These are phyloP conservation scores for Torrubiella hemipterigena DNA, from an alignment of 2,329 filamentous ascomycete genomes.

Conservation along the genomic window DNA sequence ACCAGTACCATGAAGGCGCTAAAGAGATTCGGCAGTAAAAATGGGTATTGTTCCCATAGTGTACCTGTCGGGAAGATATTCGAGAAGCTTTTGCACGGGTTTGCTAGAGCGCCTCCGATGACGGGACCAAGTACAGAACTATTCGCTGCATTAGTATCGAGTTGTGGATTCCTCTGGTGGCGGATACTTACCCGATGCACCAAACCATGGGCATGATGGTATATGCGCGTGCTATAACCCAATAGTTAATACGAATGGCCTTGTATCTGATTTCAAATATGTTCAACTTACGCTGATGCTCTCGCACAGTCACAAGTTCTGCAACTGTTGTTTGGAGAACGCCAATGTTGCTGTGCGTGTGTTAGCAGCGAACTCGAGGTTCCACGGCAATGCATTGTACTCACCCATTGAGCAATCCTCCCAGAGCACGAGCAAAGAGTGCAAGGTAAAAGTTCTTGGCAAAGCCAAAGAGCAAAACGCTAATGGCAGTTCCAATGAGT, in stretches of 20 bases:
- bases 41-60: slow-evolving; percentile 79
- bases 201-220: slow-evolving; percentile 97
- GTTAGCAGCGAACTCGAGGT: slow-evolving; percentile 6
- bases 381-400: slow-evolving; percentile 16
- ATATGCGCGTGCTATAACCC: slow-evolving; percentile 64
- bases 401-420: slow-evolving; percentile 85
- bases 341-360: slow-evolving; percentile 63
- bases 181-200: slow-evolving; percentile 65
- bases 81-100: slow-evolving; percentile 76
- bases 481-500: slow-evolving; percentile 81
- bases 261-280: not conserved
- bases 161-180: not conserved
- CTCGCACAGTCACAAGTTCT: slow-evolving; percentile 83
- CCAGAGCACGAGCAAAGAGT: slow-evolving; percentile 75
- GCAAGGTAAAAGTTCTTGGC: slow-evolving; percentile 71
- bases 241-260: slow-evolving; percentile 13
- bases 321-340: slow-evolving; percentile 92
- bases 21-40: slow-evolving; percentile 84
- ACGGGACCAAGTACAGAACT: slow-evolving; percentile 86
- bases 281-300: slow-evolving; percentile 65
- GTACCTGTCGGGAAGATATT: slow-evolving; percentile 57
- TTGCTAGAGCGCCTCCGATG: slow-evolving; percentile 79
- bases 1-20: slow-evolving; percentile 67
- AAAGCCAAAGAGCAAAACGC: slow-evolving; percentile 88
- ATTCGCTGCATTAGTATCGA: slow-evolving; percentile 16